phyloP scores from a whole-genome alignment of 169 alveolate species.

The Babesia bovis region DNA sequence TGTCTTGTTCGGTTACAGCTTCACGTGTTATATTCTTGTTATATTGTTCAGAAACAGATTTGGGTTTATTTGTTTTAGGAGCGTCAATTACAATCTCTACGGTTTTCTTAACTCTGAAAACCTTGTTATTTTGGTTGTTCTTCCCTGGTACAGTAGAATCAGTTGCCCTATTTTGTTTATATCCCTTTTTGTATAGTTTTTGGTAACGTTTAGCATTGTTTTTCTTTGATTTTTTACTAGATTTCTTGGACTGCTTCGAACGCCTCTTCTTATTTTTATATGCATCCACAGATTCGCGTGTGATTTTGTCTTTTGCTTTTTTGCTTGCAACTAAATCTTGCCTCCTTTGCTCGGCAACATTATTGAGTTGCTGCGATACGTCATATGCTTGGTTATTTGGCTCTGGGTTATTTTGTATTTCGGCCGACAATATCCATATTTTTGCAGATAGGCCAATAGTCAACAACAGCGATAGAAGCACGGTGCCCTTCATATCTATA shows the following conservation, averaged over 20 bases:
- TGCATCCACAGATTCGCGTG: background rate
- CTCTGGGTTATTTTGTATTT: no score
- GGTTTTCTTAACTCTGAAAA: slow-evolving; percentile 34
- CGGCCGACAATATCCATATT: background rate
- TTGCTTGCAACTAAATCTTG: no score
- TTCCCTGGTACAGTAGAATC: background rate
- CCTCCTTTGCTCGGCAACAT: no score
- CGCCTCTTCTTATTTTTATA: background rate
- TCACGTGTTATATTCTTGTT: background rate
- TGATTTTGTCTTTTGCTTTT: no score
- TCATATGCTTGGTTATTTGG: no score
- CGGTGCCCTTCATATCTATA: slow-evolving; percentile 1
- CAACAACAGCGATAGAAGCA: background rate
- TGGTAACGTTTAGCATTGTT: background rate
- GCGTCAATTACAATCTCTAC: slow-evolving; percentile 31
- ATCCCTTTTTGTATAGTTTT: background rate
- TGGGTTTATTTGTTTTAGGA: background rate
- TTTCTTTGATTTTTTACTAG: background rate
- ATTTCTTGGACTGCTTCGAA: background rate
- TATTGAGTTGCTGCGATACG: no score
- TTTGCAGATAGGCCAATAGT: background rate
- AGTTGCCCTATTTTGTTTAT: background rate
- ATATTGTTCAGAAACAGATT: background rate
- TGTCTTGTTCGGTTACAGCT: background rate
- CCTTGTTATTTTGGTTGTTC: background rate